Percentiles rank a stretch among this genome's conserved stretches.
Evolutionary conservation across 768 basidiomycete species (phyloP).

Genomic region (Kwoniella bestiolae): DNA sequence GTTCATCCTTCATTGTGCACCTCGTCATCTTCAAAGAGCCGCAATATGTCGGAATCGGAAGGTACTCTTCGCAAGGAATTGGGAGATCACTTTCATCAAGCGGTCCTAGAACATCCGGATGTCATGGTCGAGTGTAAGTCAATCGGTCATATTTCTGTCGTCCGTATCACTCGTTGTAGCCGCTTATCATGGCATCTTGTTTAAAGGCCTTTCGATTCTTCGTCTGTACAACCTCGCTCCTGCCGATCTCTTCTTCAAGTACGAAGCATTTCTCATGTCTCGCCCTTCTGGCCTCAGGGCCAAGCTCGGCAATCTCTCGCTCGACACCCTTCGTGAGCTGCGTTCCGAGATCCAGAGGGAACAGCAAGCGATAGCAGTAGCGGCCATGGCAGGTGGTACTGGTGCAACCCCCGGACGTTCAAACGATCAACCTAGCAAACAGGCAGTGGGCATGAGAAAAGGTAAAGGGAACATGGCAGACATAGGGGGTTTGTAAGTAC

Average conservation of each 20-base stretch:
- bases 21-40: neutral
- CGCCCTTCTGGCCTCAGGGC: slow-evolving; percentile 47
- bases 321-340: slow-evolving; percentile 55
- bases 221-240: slow-evolving; percentile 58
- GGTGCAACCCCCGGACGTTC: slow-evolving; percentile 2
- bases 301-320: slow-evolving; percentile 44
- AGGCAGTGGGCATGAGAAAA: slow-evolving; percentile 33
- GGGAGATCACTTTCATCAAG: slow-evolving; percentile 44
- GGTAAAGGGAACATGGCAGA: slow-evolving; percentile 42
- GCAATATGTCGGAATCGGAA: slow-evolving; percentile 7
- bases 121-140: slow-evolving; percentile 58
- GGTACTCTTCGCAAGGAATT: slow-evolving; percentile 34
- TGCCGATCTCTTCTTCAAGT: slow-evolving; percentile 60
- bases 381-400: slow-evolving; percentile 12
- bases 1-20: too few relatives aligned
- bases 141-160: too few relatives aligned
- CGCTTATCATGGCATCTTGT: slow-evolving; percentile 4
- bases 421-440: neutral
- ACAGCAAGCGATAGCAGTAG: slow-evolving; percentile 40
- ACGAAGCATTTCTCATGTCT: slow-evolving; percentile 60
- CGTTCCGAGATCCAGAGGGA: slow-evolving; percentile 55
- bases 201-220: slow-evolving; percentile 60
- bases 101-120: slow-evolving; percentile 50
- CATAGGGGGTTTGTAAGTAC: slow-evolving; percentile 54
- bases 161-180: too few relatives aligned